Conservation (phyloP, 2,329 filamentous ascomycete genomes). For the Beauveria rudraprayagi region DNA sequence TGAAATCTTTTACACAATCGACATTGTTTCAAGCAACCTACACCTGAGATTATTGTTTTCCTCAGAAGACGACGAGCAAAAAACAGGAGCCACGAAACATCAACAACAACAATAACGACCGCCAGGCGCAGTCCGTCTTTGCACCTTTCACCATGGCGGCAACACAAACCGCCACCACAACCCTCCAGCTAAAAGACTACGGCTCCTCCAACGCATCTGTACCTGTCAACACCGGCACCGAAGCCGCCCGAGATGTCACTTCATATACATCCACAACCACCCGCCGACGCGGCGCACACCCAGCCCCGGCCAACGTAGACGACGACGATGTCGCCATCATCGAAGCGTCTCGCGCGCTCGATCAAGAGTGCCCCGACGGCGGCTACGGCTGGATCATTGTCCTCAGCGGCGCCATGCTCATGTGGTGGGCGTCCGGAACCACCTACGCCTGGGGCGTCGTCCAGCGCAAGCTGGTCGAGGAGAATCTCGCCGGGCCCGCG, state of each 20-base stretch:
- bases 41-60: too few relatives aligned
- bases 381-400: constrained; percentile 46
- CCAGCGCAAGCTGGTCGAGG: constrained; percentile 42
- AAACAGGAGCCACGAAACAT: too few relatives aligned
- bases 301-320: not conserved
- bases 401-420: constrained; percentile 35
- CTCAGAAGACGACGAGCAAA: too few relatives aligned
- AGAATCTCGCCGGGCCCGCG: constrained; percentile 34
- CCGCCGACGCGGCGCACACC: not conserved
- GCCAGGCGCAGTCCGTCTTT: not conserved
- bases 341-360: constrained; percentile 32
- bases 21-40: too few relatives aligned
- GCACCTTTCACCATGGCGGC: not conserved
- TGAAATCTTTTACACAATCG: too few relatives aligned
- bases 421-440: constrained; percentile 46
- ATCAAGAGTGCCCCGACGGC: constrained; percentile 37
- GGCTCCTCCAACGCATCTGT: not conserved
- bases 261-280: not conserved
- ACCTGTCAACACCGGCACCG: not conserved
- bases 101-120: too few relatives aligned
- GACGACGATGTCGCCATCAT: constrained; percentile 16
- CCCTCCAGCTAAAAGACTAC: not conserved
- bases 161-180: not conserved
- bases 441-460: constrained; percentile 49
- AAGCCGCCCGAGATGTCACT: not conserved